Conservation (phyloP, 2,329 filamentous ascomycete species). For the Daldinia eschscholtzii region DNA sequence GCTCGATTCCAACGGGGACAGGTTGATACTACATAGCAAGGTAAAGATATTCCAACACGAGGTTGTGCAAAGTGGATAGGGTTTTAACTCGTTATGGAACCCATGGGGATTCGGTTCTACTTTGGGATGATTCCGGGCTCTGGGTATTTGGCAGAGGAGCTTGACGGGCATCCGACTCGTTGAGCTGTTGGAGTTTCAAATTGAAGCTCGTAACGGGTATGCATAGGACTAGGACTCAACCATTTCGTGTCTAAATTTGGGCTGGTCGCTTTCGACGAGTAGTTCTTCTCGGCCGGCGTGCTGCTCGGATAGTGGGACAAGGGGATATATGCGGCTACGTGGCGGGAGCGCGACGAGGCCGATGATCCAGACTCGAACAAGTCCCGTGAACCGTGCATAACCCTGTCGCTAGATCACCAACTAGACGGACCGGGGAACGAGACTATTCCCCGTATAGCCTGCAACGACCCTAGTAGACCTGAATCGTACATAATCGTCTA, state of each 20-base stretch:
- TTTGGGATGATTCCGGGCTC: constrained; percentile 21
- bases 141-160: constrained; percentile 19
- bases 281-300: constrained; percentile 25
- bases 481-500: constrained; percentile 30
- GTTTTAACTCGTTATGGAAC: constrained; percentile 9
- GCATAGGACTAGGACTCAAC: constrained; percentile 17
- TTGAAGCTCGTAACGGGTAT: constrained; percentile 23
- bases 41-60: constrained; percentile 33
- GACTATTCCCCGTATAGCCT: constrained; percentile 29
- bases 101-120: constrained; percentile 26
- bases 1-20: constrained; percentile 3
- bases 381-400: constrained; percentile 22
- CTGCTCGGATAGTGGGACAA: constrained; percentile 18
- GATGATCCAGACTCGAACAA: constrained; percentile 28
- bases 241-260: constrained; percentile 44
- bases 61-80: constrained; percentile 29
- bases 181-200: constrained; percentile 18
- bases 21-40: constrained; percentile 32
- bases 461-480: constrained; percentile 34
- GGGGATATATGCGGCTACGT: constrained; percentile 25
- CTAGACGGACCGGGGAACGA: constrained; percentile 18
- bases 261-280: constrained; percentile 17
- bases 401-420: constrained; percentile 42
- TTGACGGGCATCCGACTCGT: constrained; percentile 10
- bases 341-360: constrained; percentile 23